Conservation (phyloP, 805 yeast species). For the Wickerhamiella cacticola region DNA sequence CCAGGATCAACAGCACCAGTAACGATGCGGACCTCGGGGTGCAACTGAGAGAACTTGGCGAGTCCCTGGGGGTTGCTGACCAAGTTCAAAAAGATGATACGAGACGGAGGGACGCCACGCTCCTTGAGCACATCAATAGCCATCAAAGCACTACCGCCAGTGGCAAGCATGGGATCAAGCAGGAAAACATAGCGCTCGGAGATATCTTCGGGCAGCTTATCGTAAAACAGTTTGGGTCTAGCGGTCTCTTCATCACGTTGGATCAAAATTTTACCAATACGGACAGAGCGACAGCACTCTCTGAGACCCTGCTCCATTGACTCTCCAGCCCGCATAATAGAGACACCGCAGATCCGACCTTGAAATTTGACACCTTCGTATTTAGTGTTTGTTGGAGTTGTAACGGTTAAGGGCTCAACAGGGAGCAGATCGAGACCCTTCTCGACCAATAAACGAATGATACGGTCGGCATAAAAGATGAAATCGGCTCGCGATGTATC, state of each 20-base stretch:
- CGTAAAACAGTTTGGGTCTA: conserved; percentile 79
- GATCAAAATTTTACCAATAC: conserved; percentile 91
- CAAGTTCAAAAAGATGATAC: conserved; percentile 81
- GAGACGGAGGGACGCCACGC: conserved; percentile 77
- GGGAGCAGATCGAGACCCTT: conserved; percentile 92
- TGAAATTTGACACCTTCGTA: conserved; percentile 69
- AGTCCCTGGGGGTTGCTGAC: conserved; percentile 95
- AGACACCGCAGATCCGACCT: conserved; percentile 96
- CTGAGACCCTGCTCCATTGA: conserved; percentile 97
- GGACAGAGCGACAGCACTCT: conserved; percentile 91
- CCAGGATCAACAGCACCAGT: conserved; percentile 90
- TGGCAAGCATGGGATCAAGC: conserved; percentile 95
- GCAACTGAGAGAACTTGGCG: conserved; percentile 57
- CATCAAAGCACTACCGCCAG: conserved; percentile 97
- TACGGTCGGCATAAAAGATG: conserved; percentile 89
- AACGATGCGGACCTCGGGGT: conserved; percentile 76
- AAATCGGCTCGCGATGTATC: conserved; percentile 79
- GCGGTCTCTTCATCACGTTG: conserved; percentile 99
- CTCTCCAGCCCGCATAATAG: conserved; percentile 97
- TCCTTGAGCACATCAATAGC: conserved; percentile 82
- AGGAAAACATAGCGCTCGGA: conserved; percentile 76
- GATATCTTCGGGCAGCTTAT: conserved; percentile 88
- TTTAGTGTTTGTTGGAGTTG: conserved; percentile 62
- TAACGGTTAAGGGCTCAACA: conserved; percentile 52
- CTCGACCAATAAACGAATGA: conserved; percentile 85